phyloP scores from a whole-genome alignment of 305 asterid species.

The Solanum chacoense region DNA sequence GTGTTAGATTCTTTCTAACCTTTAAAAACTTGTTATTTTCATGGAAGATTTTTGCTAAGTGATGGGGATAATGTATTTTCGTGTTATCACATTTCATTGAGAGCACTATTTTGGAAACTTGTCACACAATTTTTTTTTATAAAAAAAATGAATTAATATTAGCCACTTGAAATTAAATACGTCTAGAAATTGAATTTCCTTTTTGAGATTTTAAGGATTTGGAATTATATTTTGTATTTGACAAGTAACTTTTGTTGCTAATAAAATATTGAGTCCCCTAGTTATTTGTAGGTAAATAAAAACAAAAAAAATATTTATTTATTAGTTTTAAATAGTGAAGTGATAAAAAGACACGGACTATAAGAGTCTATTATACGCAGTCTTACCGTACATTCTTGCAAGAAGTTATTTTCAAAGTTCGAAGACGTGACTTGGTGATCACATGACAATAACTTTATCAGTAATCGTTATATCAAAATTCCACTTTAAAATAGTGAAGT shows the following conservation, averaged over 20 bases:
- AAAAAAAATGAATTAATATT: not conserved
- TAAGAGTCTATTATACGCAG: fast-evolving
- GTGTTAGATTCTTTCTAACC: not conserved
- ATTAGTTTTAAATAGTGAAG: not conserved
- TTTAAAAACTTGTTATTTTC: not conserved
- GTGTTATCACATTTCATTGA: not conserved
- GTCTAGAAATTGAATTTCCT: not conserved
- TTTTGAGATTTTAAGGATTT: not conserved
- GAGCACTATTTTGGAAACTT: not conserved
- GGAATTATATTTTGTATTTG: not conserved
- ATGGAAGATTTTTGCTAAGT: not conserved
- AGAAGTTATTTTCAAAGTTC: not conserved
- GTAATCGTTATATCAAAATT: not conserved
- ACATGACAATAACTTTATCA: not conserved
- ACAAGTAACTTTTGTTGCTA: not conserved
- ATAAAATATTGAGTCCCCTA: not conserved
- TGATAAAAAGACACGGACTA: not conserved
- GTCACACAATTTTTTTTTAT: not conserved
- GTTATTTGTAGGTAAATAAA: not conserved
- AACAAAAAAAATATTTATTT: not conserved
- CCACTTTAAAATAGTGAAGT: not conserved
- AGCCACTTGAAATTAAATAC: not conserved
- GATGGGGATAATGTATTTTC: not conserved
- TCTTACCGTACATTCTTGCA: not conserved
- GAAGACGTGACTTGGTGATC: not conserved